A percentile compares a stretch with the other conserved stretches of the same genome.
phyloP scores from a whole-genome alignment of 306 rosid genomes.

The Arachis stenosperma region DNA sequence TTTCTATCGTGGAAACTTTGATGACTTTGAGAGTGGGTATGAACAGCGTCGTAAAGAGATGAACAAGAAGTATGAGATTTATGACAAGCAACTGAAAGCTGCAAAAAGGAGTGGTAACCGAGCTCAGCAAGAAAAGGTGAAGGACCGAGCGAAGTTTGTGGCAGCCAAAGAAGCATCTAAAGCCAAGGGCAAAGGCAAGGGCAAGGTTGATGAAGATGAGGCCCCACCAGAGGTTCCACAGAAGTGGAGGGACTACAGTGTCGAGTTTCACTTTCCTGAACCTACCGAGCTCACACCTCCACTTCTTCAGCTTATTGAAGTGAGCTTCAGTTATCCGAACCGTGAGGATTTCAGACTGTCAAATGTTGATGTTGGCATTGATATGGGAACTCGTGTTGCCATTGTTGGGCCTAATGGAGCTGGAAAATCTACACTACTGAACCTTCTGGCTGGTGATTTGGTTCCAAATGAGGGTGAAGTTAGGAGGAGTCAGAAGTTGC shows the following conservation, averaged over 20 bases:
- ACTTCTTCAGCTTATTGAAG: constrained; percentile 75
- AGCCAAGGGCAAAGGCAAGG: constrained; percentile 50
- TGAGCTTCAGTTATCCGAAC: constrained; percentile 69
- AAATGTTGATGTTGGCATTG: constrained; percentile 63
- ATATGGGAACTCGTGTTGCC: constrained; percentile 72
- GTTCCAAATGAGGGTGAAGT: constrained; percentile 68
- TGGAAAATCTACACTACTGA: constrained; percentile 66
- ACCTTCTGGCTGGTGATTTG: constrained; percentile 75
- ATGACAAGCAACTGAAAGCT: constrained; percentile 66
- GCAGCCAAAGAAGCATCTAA: constrained; percentile 68
- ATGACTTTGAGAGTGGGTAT: constrained; percentile 72
- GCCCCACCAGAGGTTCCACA: constrained; percentile 57
- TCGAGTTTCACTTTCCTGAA: constrained; percentile 73
- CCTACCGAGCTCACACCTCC: constrained; percentile 77
- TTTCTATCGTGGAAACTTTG: constrained; percentile 77
- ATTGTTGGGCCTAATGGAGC: constrained; percentile 77
- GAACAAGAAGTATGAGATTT: constrained; percentile 69
- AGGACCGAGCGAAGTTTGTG: constrained; percentile 64
- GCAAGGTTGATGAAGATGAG: constrained; percentile 58
- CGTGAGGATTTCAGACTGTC: constrained; percentile 64
- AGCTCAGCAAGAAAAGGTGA: constrained; percentile 72
- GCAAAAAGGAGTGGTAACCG: constrained; percentile 67
- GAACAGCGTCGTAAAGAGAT: constrained; percentile 82
- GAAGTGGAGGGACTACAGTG: constrained; percentile 73
- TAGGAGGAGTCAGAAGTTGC: constrained; percentile 71